phyloP scores from a whole-genome alignment of 2,329 filamentous ascomycete genomes.

The Apiospora koreana region DNA sequence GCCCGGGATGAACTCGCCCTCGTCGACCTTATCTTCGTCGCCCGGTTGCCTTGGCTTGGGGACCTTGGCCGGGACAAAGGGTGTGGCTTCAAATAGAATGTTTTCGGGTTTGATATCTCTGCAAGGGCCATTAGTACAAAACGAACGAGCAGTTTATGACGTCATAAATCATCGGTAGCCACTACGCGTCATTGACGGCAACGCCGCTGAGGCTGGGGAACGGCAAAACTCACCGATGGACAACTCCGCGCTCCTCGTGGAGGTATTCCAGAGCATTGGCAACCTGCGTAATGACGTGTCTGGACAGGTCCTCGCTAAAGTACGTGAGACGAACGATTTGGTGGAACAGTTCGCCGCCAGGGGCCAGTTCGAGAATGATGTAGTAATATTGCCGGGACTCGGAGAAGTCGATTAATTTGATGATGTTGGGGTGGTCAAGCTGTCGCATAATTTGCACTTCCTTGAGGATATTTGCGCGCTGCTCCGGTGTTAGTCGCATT shows the following conservation, averaged over 20 bases:
- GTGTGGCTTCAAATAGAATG: constrained; percentile 85
- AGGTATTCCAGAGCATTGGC: constrained; percentile 93
- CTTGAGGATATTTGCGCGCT: constrained; percentile 97
- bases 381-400: constrained; percentile 97
- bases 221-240: constrained; percentile 75
- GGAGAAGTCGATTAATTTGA: constrained; percentile 90
- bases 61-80: constrained; percentile 76
- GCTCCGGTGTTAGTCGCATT: constrained; percentile 31
- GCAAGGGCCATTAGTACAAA: constrained; percentile 25
- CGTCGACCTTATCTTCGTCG: constrained; percentile 96
- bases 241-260: constrained; percentile 92
- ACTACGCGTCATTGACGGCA: not conserved
- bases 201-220: constrained; percentile 16
- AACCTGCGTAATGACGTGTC: constrained; percentile 93
- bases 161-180: not conserved
- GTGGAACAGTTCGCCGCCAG: constrained; percentile 95
- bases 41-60: constrained; percentile 82
- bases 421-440: constrained; percentile 93
- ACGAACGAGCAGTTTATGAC: not conserved
- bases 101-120: constrained; percentile 99
- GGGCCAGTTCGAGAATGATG: constrained; percentile 92
- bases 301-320: constrained; percentile 92
- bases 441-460: constrained; percentile 99
- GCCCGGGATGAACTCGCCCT: constrained; percentile 87
- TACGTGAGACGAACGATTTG: constrained; percentile 98